phyloP scores from a whole-genome alignment of 345 rosid species.

The Gossypium rotundifolium region DNA sequence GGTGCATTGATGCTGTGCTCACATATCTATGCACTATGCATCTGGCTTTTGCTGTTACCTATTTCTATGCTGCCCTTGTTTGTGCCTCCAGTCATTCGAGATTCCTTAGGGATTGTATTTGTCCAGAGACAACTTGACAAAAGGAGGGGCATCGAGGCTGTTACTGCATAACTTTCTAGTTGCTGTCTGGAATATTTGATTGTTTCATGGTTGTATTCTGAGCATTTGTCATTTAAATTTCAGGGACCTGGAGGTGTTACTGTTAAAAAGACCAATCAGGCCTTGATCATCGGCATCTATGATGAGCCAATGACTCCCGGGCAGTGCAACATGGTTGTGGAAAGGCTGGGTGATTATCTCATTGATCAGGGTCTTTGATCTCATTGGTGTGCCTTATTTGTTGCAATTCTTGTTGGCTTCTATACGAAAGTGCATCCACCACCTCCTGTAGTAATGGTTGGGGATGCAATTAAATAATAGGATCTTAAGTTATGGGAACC shows the following conservation, averaged over 20 bases:
- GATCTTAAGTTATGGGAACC: neutral
- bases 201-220: neutral
- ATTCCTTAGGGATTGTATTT: neutral
- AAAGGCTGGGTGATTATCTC: slow-evolving; percentile 78
- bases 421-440: slow-evolving; percentile 9
- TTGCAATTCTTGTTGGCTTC: slow-evolving; percentile 24
- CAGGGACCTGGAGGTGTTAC: slow-evolving; percentile 78
- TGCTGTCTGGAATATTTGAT: neutral
- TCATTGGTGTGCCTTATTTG: neutral
- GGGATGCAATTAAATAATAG: slow-evolving; percentile 12
- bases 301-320: slow-evolving; percentile 74
- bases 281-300: slow-evolving; percentile 57
- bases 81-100: neutral
- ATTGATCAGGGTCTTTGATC: slow-evolving; percentile 55
- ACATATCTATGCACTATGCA: neutral
- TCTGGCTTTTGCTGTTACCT: neutral
- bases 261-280: slow-evolving; percentile 54
- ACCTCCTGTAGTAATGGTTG: slow-evolving; percentile 15
- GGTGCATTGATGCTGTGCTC: neutral
- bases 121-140: neutral
- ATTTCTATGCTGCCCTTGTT: neutral
- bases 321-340: slow-evolving; percentile 72
- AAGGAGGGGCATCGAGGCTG: neutral
- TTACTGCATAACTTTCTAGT: neutral
- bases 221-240: neutral